Conservation (phyloP, 768 basidiomycete genomes). For the Sarcomyxa edulis region DNA sequence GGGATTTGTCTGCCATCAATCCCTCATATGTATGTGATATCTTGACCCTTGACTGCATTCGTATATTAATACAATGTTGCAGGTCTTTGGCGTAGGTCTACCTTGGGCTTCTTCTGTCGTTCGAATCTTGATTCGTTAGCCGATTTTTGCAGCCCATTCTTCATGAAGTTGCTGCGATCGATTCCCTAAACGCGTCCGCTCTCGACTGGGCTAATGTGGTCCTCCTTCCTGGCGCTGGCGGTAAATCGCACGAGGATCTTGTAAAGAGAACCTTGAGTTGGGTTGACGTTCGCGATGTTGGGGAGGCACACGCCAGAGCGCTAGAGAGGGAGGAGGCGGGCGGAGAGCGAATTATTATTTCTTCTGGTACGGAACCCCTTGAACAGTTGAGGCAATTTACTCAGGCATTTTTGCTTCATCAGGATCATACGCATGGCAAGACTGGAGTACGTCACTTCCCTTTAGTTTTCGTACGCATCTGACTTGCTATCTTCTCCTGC, state of each 20-base stretch:
- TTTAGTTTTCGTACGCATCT: no score
- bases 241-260: slow-evolving; percentile 15
- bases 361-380: slow-evolving; percentile 1
- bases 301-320: slow-evolving; percentile 41
- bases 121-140: neutral
- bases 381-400: neutral
- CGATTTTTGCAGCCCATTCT: slow-evolving; percentile 30
- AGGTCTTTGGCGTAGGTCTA: slow-evolving; percentile 27
- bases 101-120: neutral
- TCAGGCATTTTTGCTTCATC: neutral
- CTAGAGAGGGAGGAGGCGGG: slow-evolving; percentile 39
- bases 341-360: slow-evolving; percentile 40
- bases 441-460: slow-evolving; percentile 17
- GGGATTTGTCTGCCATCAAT: slow-evolving; percentile 50
- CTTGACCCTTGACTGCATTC: neutral
- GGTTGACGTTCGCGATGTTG: slow-evolving; percentile 43
- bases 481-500: neutral
- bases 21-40: slow-evolving; percentile 45
- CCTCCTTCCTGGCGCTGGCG: no score
- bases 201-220: slow-evolving; percentile 21
- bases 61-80: neutral
- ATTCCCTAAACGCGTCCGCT: slow-evolving; percentile 35
- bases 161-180: slow-evolving; percentile 29
- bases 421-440: slow-evolving; percentile 20
- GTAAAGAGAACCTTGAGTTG: slow-evolving; percentile 17